Conservation (phyloP, 2,329 filamentous ascomycete species). For the Fusarium brevicatenulatum region DNA sequence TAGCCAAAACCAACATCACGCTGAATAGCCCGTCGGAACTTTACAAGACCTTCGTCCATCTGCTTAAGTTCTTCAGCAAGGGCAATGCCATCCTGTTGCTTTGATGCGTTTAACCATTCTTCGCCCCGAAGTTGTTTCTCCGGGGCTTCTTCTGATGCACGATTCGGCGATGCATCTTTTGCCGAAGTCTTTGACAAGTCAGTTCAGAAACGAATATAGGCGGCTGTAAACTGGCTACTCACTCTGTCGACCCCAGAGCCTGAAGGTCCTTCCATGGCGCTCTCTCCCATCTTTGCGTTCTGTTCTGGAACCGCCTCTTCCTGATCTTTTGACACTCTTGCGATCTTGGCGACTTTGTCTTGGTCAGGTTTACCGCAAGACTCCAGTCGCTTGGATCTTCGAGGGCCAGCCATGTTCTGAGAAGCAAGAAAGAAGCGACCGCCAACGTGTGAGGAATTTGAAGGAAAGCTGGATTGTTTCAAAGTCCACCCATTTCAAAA, state of each 20-base stretch:
- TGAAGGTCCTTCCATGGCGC: not conserved
- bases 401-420: not conserved
- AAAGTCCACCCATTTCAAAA: not conserved
- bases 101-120: no score
- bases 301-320: accelerated
- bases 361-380: not conserved
- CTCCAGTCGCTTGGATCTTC: not conserved
- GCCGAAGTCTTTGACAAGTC: no score
- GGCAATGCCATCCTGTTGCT: no score
- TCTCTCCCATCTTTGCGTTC: accelerated
- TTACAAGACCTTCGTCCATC: no score
- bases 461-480: not conserved
- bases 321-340: not conserved
- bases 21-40: no score
- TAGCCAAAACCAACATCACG: no score
- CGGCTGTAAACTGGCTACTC: not conserved
- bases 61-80: no score
- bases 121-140: no score
- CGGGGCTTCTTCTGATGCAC: no score
- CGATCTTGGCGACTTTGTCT: not conserved
- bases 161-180: no score
- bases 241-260: not conserved
- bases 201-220: not conserved
- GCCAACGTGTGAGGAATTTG: accelerated
- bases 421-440: not conserved